phyloP scores from a whole-genome alignment of 78 protist species.

The Dictyostelium purpureum region DNA sequence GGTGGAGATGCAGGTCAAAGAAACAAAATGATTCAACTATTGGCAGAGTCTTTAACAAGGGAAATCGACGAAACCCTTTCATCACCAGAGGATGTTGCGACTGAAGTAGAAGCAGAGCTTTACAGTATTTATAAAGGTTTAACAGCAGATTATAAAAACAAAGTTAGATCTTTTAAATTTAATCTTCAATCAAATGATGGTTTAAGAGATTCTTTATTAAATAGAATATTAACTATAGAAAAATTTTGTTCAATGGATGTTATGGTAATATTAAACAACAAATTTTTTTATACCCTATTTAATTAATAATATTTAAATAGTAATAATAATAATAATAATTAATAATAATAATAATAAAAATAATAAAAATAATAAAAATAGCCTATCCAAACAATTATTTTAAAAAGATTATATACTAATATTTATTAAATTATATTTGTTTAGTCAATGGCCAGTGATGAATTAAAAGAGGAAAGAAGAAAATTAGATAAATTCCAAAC shows the following conservation, averaged over 20 bases:
- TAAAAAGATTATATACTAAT: not conserved
- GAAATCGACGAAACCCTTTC: not conserved
- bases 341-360: no score
- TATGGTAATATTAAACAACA: not conserved
- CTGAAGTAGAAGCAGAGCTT: conserved; percentile 5
- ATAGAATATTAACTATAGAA: not conserved
- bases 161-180: conserved; percentile 35
- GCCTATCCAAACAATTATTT: not conserved
- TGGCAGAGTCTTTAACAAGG: not conserved
- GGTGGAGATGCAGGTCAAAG: not conserved
- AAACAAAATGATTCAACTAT: not conserved
- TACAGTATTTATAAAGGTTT: not conserved
- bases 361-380: not conserved
- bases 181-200: conserved; percentile 7
- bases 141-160: conserved; percentile 21
- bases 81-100: conserved; percentile 21
- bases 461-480: conserved; percentile 45
- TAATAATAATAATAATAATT: no score
- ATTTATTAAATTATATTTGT: no score
- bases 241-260: conserved; percentile 49
- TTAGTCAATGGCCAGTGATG: conserved; percentile 68
- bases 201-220: conserved; percentile 2
- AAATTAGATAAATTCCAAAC: conserved; percentile 13
- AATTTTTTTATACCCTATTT: no score
- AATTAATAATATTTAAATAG: no score